Base-by-base conservation (phyloP, 495 filamentous ascomycete species). In the Amphirosellinia nigrospora region DNA sequence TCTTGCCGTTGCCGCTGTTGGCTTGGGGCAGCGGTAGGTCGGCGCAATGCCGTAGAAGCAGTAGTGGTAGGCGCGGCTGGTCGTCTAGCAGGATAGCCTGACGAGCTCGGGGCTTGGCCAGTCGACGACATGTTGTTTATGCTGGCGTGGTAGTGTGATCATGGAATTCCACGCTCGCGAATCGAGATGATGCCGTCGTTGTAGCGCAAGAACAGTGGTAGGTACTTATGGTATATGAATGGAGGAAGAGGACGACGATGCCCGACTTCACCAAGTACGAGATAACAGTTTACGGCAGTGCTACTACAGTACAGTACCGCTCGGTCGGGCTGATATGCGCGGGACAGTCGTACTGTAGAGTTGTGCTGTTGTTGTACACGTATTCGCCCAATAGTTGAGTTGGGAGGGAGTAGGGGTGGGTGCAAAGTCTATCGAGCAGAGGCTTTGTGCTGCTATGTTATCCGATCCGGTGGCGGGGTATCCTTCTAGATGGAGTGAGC, bases 1-100 rank as follows among this genome's bases (percentile, higher is more conserved):
- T 76, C 74, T 32, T 74, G 72, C 39, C 72, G 69, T 39, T 73
- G 76, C 45, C 72, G 74, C 43, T 74, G 75, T 26, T 74, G 75
- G 52, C 52, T 68, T 66, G 74, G 67, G 23, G 71, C 46, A 36
- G 38, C n/a, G 26, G 60, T 38, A 21, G 45, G 36, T 45, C 43
- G 59, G 32, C 7, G 56, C 21, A 45, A n/a, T 15, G 52, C 23
- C 19, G 65, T 19, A 41, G 63, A 64, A 34, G 41, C 41, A 64
- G 23, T 16, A 30, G 34, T 41, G 11, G 48, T 50, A 28, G 46
- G 38, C 2, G 64, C 16, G 28, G 41, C 38, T 10, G 43, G 56
- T 53, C 30, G 66, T 7, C 16, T 62, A 28, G 56, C 15, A 53
- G n/a, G 32, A 23, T 30, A 32, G 66, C 45, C 55, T 39, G 66